Base-by-base conservation (phyloP, 192 early-diverging fungal genomes). In the Coemansia sp. region DNA sequence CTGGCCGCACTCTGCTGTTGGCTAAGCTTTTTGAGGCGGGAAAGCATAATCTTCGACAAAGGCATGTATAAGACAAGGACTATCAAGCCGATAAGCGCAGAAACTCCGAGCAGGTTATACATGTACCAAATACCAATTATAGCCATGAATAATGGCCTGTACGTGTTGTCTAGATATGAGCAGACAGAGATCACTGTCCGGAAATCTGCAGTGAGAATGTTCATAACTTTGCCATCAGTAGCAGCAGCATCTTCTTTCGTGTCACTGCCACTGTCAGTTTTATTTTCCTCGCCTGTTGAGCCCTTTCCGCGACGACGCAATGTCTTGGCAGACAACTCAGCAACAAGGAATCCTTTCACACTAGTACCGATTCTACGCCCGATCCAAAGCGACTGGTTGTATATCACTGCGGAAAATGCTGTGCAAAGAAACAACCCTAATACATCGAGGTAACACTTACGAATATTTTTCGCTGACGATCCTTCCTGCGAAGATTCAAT, bases 61-160 rank as follows among this genome's bases (percentile, higher is more conserved):
- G 90, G 89, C 35, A 87, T 88, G 36, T 85, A 81, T 3, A 89
- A 22, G 4, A 89, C 66, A 34, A 93, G 87, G 33, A 89, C 76
- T 0, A 74, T 65, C 14, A 96, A 74, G 13, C 93, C 95, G 43
- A 89, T 85, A 15, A 96, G 55, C 15, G 93, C 93, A 13, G 94
- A 85, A 13, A 85, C 76, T 22, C 96, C 96, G 46, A 98, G 79
- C 25, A 98, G 73, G 50, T 65, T 69, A 63, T 93, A 89, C 58
- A 98, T 78, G 59, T 85, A 86, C 69, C 77, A 73, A 14, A 90
- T 70, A n/a, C 87, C 89, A 14, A 93, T 74, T n/a, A n/a, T n/a
- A n/a, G n/a, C n/a, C n/a, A n/a, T n/a, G n/a, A n/a, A n/a, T n/a
- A n/a, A n/a, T n/a, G n/a, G n/a, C n/a, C n/a, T n/a, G n/a, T n/a